Evolutionary conservation across 805 yeast genomes (phyloP).

Genomic region (Hanseniaspora meyeri): DNA sequence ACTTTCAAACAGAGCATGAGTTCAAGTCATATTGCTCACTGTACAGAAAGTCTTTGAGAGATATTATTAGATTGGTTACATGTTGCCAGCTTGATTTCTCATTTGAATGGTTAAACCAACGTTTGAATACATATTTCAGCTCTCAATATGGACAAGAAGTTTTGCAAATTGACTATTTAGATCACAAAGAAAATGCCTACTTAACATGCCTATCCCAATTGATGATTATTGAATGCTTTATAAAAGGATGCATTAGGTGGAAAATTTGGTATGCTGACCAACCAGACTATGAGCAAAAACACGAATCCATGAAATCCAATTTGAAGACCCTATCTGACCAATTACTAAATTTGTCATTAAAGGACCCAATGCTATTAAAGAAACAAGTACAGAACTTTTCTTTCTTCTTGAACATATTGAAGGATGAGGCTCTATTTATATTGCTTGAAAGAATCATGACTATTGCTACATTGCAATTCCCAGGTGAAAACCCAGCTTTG

Average conservation of each 20-base stretch:
- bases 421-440: slow-evolving; percentile 69
- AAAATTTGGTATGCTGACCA: slow-evolving; percentile 69
- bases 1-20: slow-evolving; percentile 80
- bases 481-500: slow-evolving; percentile 35
- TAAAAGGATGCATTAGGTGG: slow-evolving; percentile 92
- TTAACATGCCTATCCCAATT: slow-evolving; percentile 71
- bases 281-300: slow-evolving; percentile 35
- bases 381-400: slow-evolving; percentile 86
- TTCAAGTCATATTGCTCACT: slow-evolving; percentile 61
- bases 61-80: slow-evolving; percentile 74
- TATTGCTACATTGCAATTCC: slow-evolving; percentile 73
- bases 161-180: slow-evolving; percentile 41
- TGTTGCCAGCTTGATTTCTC: slow-evolving; percentile 79
- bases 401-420: slow-evolving; percentile 81
- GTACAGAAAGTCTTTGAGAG: slow-evolving; percentile 76
- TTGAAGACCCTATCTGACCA: slow-evolving; percentile 64
- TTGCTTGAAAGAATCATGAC: slow-evolving; percentile 75
- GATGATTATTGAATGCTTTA: slow-evolving; percentile 74
- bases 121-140: slow-evolving; percentile 61
- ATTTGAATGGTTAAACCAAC: slow-evolving; percentile 63
- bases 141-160: slow-evolving; percentile 57
- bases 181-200: slow-evolving; percentile 52
- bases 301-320: slow-evolving; percentile 40
- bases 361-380: slow-evolving; percentile 69
- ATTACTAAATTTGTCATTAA: slow-evolving; percentile 58